Evolutionary conservation across 805 yeast genomes (phyloP).

Genomic region (Saccharomycopsis amapae): DNA sequence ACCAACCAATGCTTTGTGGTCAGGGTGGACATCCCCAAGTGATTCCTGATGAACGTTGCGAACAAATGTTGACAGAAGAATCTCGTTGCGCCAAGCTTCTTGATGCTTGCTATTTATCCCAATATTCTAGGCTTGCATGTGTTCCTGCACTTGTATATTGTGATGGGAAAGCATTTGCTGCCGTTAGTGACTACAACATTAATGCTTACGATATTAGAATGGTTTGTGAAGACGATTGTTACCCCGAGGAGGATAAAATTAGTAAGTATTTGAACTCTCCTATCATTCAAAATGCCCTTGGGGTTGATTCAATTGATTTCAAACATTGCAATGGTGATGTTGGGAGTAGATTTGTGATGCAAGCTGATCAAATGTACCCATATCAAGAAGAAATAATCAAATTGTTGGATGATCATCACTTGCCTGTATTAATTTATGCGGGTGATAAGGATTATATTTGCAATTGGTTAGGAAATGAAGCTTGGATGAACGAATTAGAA

Average conservation of each 20-base stretch:
- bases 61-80: slow-evolving; percentile 49
- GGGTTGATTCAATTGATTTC: slow-evolving; percentile 56
- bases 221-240: slow-evolving; percentile 72
- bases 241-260: slow-evolving; percentile 67
- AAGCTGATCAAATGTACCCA: slow-evolving; percentile 92
- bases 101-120: slow-evolving; percentile 55
- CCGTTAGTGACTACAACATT: slow-evolving; percentile 77
- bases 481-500: slow-evolving; percentile 64
- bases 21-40: slow-evolving; percentile 64
- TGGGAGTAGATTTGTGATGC: slow-evolving; percentile 69
- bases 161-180: slow-evolving; percentile 73
- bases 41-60: slow-evolving; percentile 61
- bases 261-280: slow-evolving; percentile 73
- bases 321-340: slow-evolving; percentile 73
- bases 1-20: slow-evolving; percentile 94
- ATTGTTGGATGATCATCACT: slow-evolving; percentile 43
- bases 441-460: slow-evolving; percentile 92
- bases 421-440: slow-evolving; percentile 82
- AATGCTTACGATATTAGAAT: slow-evolving; percentile 88
- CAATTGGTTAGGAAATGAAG: slow-evolving; percentile 87
- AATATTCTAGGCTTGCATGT: slow-evolving; percentile 67
- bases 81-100: slow-evolving; percentile 61
- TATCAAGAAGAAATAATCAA: slow-evolving; percentile 70
- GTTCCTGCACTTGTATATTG: slow-evolving; percentile 90
- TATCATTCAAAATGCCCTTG: slow-evolving; percentile 72